Conservation (phyloP, 345 rosid genomes). For the Rhizophora apiculata region DNA sequence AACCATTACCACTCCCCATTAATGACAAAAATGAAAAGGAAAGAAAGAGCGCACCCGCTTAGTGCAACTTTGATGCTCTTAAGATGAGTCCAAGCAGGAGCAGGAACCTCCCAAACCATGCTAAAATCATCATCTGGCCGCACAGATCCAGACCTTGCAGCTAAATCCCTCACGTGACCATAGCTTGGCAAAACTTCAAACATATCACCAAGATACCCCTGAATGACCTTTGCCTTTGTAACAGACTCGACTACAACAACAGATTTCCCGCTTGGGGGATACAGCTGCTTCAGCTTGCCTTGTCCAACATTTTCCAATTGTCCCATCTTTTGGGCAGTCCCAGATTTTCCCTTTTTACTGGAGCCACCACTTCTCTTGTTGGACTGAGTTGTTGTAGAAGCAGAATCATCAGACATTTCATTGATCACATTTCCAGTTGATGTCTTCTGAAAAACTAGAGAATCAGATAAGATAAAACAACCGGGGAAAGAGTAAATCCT, state of each 20-base stretch:
- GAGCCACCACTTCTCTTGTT: conserved; percentile 35
- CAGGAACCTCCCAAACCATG: conserved; percentile 99
- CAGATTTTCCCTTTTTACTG: conserved; percentile 31
- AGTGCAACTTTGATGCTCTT: conserved; percentile 90
- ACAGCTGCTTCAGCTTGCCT: conserved; percentile 49
- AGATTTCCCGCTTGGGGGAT: conserved; percentile 81
- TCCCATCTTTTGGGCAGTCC: conserved; percentile 33
- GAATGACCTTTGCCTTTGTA: conserved; percentile 90
- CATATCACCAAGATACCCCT: conserved; percentile 87
- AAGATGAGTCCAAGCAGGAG: conserved; percentile 95
- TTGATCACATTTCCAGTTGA: conserved; percentile 20
- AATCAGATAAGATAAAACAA: conserved; percentile 29
- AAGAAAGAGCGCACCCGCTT: conserved; percentile 51
- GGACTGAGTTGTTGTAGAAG: conserved; percentile 37
- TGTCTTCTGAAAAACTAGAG: conserved; percentile 40
- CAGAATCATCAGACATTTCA: conserved; percentile 29
- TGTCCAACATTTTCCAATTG: conserved; percentile 35
- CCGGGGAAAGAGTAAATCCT: conserved; percentile 13
- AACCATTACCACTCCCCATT: conserved; percentile 1
- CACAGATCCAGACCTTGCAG: conserved; percentile 96
- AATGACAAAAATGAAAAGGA: neutral
- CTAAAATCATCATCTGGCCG: conserved; percentile 97
- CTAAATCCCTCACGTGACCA: conserved; percentile 96
- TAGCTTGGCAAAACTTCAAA: conserved; percentile 91
- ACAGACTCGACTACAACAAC: conserved; percentile 91